Base-by-base conservation (phyloP, 306 rosid species). In the Psophocarpus tetragonolobus region DNA sequence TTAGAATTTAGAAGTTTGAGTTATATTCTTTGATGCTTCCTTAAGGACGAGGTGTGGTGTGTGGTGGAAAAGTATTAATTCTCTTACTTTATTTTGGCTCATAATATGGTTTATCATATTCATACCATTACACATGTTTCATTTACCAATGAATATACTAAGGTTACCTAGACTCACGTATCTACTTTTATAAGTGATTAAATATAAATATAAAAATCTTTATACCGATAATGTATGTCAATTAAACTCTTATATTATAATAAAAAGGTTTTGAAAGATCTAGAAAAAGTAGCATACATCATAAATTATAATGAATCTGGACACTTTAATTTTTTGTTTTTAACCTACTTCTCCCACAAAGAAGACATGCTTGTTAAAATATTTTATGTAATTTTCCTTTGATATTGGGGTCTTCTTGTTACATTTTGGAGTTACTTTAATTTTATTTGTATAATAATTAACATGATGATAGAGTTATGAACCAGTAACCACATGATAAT, bases 21-120 rank as follows among this genome's bases (percentile, higher is more conserved):
- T 56, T 71, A 50, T 71, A 75, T 77, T 73, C 82, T 82, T 77
- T 42, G 86, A 87, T 84, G 80, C 89, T 83, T 90, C 80, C 90
- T 85, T 87, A 61, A 73, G 48, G 82, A 81, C 5, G 69, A 12
- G 44, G 63, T 79, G 65, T 56, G 71, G 56, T 76, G 66, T 8
- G 2, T 32, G 77, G 87, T 29, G 74, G 87, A 74, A 78, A 85
- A 80, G 86, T 69, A 80, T 75, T 65, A 64, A 42, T 75, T 71
- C 78, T 64, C 61, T 38, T 74, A 17, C 84, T 77, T 77, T 53
- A 41, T 26, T 79, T 71, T 38, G 36, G 6, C 17, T 4, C 41
- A 32, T 15, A 32, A 21, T 12, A 38, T 27, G 15, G 18, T 50
- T 64, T 29, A 41, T 42, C 44, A 74, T 4, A 72, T 39, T 38